These are phyloP conservation scores for Aspergillus conjunctus DNA, from an alignment of 495 filamentous ascomycete species.

Conservation along the genomic window DNA sequence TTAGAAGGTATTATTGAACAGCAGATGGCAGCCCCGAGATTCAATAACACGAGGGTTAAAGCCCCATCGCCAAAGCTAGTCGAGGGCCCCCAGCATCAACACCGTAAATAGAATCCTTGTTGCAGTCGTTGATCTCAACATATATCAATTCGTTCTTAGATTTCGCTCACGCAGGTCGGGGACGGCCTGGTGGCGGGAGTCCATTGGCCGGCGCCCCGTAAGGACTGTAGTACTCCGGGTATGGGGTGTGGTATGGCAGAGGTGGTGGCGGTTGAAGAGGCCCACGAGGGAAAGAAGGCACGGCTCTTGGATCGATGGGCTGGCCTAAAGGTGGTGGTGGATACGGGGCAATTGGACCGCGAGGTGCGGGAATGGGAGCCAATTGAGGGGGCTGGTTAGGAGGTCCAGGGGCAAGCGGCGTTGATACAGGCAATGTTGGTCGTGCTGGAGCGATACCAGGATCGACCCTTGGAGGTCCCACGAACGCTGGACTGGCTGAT, in stretches of 20 bases:
- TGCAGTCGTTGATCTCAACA: no score
- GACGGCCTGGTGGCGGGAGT: constrained; percentile 26
- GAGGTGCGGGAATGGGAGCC: constrained; percentile 24
- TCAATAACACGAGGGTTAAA: no score
- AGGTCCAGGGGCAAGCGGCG: constrained; percentile 27
- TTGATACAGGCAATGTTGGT: constrained; percentile 19
- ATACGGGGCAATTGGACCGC: constrained; percentile 23
- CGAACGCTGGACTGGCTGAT: constrained; percentile 19
- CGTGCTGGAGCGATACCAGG: constrained; percentile 26
- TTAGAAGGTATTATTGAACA: constrained; percentile 1
- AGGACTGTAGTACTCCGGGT: constrained; percentile 28
- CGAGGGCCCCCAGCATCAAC: no score
- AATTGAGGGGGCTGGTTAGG: constrained; percentile 23
- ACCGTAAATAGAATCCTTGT: no score
- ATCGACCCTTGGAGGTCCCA: constrained; percentile 14
- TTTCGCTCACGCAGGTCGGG: constrained; percentile 22
- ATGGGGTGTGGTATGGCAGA: constrained; percentile 31
- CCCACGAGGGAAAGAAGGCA: constrained; percentile 25
- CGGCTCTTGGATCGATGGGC: constrained; percentile 26
- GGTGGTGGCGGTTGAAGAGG: constrained; percentile 28
- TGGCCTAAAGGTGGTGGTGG: constrained; percentile 13
- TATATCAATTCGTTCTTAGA: no score
- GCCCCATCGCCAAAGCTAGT: no score
- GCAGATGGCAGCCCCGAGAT: not conserved
- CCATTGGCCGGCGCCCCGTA: constrained; percentile 21